phyloP scores from a whole-genome alignment of 805 yeast genomes.

The Saturnispora ahearnii region DNA sequence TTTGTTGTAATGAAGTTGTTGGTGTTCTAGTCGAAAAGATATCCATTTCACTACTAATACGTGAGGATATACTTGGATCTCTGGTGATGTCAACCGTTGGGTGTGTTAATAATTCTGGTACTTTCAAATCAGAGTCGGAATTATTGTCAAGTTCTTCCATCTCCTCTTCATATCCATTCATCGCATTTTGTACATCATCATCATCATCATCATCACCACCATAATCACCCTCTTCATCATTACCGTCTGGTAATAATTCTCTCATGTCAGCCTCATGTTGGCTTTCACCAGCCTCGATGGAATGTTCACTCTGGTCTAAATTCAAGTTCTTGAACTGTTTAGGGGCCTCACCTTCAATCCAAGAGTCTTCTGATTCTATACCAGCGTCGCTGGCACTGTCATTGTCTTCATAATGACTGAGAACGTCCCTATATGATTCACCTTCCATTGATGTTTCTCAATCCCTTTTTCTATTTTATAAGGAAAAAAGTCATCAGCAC shows the following conservation, averaged over 20 bases:
- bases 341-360: conserved; percentile 1
- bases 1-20: background rate
- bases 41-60: conserved; percentile 11
- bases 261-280: background rate
- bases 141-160: background rate
- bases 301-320: background rate
- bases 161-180: conserved; percentile 6
- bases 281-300: background rate
- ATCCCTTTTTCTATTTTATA: background rate
- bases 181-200: conserved; percentile 2
- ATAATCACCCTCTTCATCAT: background rate
- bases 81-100: conserved; percentile 12
- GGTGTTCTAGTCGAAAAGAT: conserved; percentile 9
- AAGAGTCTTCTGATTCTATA: background rate
- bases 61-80: conserved; percentile 13
- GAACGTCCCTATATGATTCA: background rate
- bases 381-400: background rate
- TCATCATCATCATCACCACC: background rate
- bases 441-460: background rate
- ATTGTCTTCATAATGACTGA: conserved; percentile 1
- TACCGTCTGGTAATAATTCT: background rate
- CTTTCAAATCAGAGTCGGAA: background rate
- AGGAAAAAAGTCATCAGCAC: background rate
- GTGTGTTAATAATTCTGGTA: conserved; percentile 6
- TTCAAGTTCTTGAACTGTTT: background rate